phyloP scores from a whole-genome alignment of 208 protist genomes.

The Crithidia expoeki region DNA sequence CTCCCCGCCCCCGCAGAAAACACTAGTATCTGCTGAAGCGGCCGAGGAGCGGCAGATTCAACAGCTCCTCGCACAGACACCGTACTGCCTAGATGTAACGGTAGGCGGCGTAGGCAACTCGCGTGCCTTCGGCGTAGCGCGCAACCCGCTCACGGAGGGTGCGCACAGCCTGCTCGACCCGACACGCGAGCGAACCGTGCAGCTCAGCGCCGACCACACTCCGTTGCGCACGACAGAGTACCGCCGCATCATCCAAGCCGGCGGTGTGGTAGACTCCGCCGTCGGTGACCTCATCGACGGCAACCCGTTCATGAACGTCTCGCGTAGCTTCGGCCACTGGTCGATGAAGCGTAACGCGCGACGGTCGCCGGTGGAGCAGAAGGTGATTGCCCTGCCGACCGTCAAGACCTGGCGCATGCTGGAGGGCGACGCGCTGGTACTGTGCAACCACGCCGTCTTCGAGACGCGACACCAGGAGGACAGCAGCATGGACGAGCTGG shows the following conservation, averaged over 20 bases:
- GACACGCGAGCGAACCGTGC: constrained; percentile 58
- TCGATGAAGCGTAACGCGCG: constrained; percentile 74
- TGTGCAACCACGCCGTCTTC: constrained; percentile 76
- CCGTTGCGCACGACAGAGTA: constrained; percentile 59
- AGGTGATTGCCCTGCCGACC: constrained; percentile 73
- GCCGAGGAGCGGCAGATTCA: constrained; percentile 16
- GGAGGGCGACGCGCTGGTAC: constrained; percentile 70
- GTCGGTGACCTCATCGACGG: constrained; percentile 65
- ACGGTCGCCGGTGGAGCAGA: constrained; percentile 71
- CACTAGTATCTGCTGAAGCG: constrained; percentile 27
- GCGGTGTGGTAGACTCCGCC: constrained; percentile 54
- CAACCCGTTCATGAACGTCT: constrained; percentile 78
- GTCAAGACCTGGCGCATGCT: constrained; percentile 78
- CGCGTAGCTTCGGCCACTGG: constrained; percentile 81
- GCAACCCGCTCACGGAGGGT: constrained; percentile 47
- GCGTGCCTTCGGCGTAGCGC: constrained; percentile 78
- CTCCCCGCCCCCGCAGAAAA: constrained; percentile 40
- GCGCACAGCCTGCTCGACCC: constrained; percentile 51
- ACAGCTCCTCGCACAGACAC: constrained; percentile 18
- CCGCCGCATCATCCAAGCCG: constrained; percentile 68
- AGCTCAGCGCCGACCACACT: constrained; percentile 75
- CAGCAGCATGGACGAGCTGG: constrained; percentile 77
- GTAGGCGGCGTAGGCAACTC: constrained; percentile 70
- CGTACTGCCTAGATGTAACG: constrained; percentile 68
- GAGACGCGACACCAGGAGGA: constrained; percentile 68